phyloP scores from a whole-genome alignment of 352 stramenopile genomes.

The Stephanocyclus meneghinianus region DNA sequence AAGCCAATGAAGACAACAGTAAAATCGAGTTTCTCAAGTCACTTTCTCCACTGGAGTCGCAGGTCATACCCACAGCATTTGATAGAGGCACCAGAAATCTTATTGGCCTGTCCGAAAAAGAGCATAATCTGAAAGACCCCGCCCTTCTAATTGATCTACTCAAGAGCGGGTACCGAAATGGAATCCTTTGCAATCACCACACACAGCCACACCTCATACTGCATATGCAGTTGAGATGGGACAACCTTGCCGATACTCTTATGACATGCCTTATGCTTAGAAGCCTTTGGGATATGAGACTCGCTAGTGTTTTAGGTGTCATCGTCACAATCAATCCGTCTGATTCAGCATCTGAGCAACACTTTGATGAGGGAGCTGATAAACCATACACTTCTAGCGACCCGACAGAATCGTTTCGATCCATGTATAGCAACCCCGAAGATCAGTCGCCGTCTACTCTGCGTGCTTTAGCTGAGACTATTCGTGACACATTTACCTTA shows the following conservation, averaged over 20 bases:
- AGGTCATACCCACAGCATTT: constrained; percentile 28
- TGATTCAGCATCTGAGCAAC: constrained; percentile 22
- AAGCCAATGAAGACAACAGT: constrained; percentile 33
- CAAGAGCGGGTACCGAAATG: constrained; percentile 33
- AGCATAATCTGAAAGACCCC: constrained; percentile 51
- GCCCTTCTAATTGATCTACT: constrained; percentile 35
- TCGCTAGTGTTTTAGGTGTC: constrained; percentile 48
- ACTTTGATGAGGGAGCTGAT: neutral
- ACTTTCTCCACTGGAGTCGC: constrained; percentile 21
- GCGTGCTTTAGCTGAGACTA: constrained; percentile 32
- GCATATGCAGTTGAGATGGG: constrained; percentile 56
- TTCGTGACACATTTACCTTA: constrained; percentile 33
- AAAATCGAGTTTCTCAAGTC: constrained; percentile 18
- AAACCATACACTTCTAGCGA: neutral
- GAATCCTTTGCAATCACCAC: constrained; percentile 50
- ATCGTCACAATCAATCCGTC: constrained; percentile 44
- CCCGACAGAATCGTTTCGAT: constrained; percentile 5
- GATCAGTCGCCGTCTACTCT: constrained; percentile 33
- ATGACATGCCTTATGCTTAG: constrained; percentile 55
- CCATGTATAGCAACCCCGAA: constrained; percentile 1
- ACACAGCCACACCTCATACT: constrained; percentile 51
- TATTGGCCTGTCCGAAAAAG: constrained; percentile 42
- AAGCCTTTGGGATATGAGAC: constrained; percentile 54
- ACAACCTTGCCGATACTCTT: constrained; percentile 55
- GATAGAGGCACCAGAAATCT: constrained; percentile 40